phyloP scores from a whole-genome alignment of 2,329 filamentous ascomycete species.

The Byssothecium circinans region DNA sequence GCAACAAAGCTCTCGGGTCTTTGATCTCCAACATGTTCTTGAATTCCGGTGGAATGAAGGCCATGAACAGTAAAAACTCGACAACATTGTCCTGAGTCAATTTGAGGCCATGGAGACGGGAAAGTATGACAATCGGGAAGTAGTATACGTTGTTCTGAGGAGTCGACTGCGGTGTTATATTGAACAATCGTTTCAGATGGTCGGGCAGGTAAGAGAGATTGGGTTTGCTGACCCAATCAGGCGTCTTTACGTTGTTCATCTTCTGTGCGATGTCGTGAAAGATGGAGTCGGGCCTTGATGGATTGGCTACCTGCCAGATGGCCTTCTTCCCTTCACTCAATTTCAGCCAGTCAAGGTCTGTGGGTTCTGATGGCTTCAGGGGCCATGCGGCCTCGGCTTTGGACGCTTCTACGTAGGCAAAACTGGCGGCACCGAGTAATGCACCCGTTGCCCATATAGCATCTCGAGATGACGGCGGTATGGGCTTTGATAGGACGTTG shows the following conservation, averaged over 20 bases:
- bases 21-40: slow-evolving; percentile 51
- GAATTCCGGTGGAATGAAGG: slow-evolving; percentile 50
- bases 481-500: slow-evolving; percentile 43
- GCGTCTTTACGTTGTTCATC: slow-evolving; percentile 13
- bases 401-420: slow-evolving; percentile 49
- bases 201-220: slow-evolving; percentile 34
- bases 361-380: slow-evolving; percentile 46
- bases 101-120: slow-evolving; percentile 41
- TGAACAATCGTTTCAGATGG: slow-evolving; percentile 35
- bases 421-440: slow-evolving; percentile 51
- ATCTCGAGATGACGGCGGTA: slow-evolving; percentile 49
- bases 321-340: slow-evolving; percentile 59
- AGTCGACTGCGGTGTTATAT: slow-evolving; percentile 21
- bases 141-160: slow-evolving; percentile 29
- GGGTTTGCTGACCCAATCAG: slow-evolving; percentile 13
- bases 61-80: slow-evolving; percentile 53
- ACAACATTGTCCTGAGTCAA: slow-evolving; percentile 48
- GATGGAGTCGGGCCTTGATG: slow-evolving; percentile 51
- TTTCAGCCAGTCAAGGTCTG: slow-evolving; percentile 61
- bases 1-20: slow-evolving; percentile 56
- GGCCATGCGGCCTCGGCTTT: slow-evolving; percentile 59
- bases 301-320: slow-evolving; percentile 56
- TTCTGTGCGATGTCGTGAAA: slow-evolving; percentile 45
- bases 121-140: slow-evolving; percentile 41
- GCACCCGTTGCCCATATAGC: slow-evolving; percentile 51